Evolutionary conservation across 2,329 filamentous ascomycete species (phyloP).

Genomic region (Penicillium sp.): DNA sequence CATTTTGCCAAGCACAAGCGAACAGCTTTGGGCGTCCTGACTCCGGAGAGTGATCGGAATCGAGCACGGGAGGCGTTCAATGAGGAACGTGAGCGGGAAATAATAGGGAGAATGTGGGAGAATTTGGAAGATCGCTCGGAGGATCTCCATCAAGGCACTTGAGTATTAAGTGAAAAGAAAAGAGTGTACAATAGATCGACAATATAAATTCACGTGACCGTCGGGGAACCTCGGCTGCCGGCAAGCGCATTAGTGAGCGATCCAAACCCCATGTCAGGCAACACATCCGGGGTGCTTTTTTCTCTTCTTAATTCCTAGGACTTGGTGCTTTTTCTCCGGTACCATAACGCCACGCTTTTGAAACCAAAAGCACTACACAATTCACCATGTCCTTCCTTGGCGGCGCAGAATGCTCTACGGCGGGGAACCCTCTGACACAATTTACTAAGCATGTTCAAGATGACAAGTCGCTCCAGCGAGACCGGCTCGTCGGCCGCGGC

Average conservation of each 20-base stretch:
- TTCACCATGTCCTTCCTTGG: constrained; percentile 84
- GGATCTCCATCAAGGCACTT: neutral
- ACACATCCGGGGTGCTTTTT: constrained; percentile 14
- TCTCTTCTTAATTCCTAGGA: constrained; percentile 1
- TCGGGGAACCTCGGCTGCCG: constrained; percentile 25
- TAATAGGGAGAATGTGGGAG: neutral
- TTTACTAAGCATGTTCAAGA: constrained; percentile 96
- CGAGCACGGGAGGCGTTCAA: neutral
- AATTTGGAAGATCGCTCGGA: neutral
- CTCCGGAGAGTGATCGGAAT: neutral
- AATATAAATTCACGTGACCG: constrained; percentile 18
- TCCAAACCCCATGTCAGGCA: constrained; percentile 21
- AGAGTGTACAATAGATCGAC: constrained; percentile 4
- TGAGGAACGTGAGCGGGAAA: neutral
- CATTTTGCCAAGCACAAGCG: constrained; percentile 51
- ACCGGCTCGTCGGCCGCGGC: constrained; percentile 72
- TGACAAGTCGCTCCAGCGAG: constrained; percentile 90
- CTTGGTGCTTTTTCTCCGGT: neutral
- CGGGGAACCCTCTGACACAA: constrained; percentile 91
- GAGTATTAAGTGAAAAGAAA: neutral
- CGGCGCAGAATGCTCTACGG: constrained; percentile 93
- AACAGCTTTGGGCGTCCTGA: constrained; percentile 5
- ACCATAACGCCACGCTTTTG: neutral
- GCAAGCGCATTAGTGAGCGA: constrained; percentile 17
- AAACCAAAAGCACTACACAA: neutral